Evolutionary conservation across 2,329 filamentous ascomycete genomes (phyloP), one percentile per base, ranked within the genome.

Genomic region (Albifimbria verrucaria): DNA sequence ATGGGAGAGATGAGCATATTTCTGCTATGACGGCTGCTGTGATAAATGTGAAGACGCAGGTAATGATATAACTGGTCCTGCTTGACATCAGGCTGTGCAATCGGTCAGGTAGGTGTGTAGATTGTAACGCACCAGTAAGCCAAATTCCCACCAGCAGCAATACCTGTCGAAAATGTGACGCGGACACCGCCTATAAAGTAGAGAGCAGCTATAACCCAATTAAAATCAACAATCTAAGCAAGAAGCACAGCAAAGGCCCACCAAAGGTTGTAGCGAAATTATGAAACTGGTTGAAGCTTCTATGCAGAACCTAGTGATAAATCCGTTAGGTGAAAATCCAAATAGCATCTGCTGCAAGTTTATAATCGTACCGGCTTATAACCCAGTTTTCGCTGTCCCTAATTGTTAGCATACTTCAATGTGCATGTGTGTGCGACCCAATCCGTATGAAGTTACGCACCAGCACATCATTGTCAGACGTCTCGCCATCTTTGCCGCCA

Each of bases 111-210:
- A 12, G 17, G 26, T 15, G 9, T 32, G 7, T 7, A 32, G 26
- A 15, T 9, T 9, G n/a, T n/a, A 15, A 49, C 65, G 39, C 61
- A 81, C 81, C 81, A 85, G 61, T 85, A 85, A 7, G 82, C 82
- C 48, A 83, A 64, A 55, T 82, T 82, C 42, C 82, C 82, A 51
- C 82, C 82, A 18, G 81, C 81, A 23, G 79, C 80, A 36, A 85
- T 82, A 56, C 82, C 82, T 11, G 81, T 85, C n/a, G 78, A 82
- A 62, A 82, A 85, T 0, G 81, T 84, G 2, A 82, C 79, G 41
- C 81, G 76, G 39, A 84, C 79, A 54, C 78, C 82, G 25, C 82
- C 82, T 44, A 85, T 76, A 53, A 83, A 84, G 65, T 84, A 85
- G 2, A 85, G 69, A 1, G 82, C 82, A 56, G 82, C 81, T 84